These are phyloP conservation scores for Testicularia cyperi DNA, from an alignment of 1,284 basidiomycete genomes.

Conservation along the genomic window DNA sequence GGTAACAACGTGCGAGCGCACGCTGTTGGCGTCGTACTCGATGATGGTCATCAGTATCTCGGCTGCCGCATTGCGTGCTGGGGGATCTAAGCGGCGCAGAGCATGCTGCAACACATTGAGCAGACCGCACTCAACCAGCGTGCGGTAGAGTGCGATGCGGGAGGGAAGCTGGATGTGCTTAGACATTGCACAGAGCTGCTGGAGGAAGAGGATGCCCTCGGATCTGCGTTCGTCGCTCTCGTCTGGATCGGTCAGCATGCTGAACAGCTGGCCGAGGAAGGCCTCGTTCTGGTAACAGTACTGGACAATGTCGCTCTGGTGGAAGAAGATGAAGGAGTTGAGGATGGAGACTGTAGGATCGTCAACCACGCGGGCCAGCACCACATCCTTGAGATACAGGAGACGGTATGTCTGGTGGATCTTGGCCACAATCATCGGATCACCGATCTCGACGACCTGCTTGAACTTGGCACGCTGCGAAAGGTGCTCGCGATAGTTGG, in stretches of 20 bases:
- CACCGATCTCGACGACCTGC: slow-evolving; percentile 55
- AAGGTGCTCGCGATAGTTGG: slow-evolving; percentile 92
- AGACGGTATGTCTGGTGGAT: slow-evolving; percentile 95
- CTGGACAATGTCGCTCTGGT: slow-evolving; percentile 95
- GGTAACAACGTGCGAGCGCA: slow-evolving; percentile 78
- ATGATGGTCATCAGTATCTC: slow-evolving; percentile 84
- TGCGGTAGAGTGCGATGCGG: slow-evolving; percentile 83
- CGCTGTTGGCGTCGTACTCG: slow-evolving; percentile 87
- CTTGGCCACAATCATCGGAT: slow-evolving; percentile 62
- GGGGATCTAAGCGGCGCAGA: slow-evolving; percentile 63
- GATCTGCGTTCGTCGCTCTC: slow-evolving; percentile 36
- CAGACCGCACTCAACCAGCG: slow-evolving; percentile 83
- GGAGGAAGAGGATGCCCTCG: slow-evolving; percentile 69
- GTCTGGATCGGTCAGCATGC: slow-evolving; percentile 60
- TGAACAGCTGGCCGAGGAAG: slow-evolving; percentile 77
- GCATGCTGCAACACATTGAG: slow-evolving; percentile 83
- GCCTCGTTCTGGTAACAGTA: slow-evolving; percentile 77
- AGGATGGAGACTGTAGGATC: slow-evolving; percentile 96
- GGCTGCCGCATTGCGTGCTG: slow-evolving; percentile 76
- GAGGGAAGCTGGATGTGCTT: slow-evolving; percentile 90
- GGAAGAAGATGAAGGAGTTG: slow-evolving; percentile 96
- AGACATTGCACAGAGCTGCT: slow-evolving; percentile 90
- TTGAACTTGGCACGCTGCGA: slow-evolving; percentile 74
- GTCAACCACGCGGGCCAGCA: slow-evolving; percentile 88
- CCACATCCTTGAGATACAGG: slow-evolving; percentile 95